These are phyloP conservation scores for Oidium heveae DNA, from an alignment of 2,329 filamentous ascomycete genomes.

Conservation along the genomic window DNA sequence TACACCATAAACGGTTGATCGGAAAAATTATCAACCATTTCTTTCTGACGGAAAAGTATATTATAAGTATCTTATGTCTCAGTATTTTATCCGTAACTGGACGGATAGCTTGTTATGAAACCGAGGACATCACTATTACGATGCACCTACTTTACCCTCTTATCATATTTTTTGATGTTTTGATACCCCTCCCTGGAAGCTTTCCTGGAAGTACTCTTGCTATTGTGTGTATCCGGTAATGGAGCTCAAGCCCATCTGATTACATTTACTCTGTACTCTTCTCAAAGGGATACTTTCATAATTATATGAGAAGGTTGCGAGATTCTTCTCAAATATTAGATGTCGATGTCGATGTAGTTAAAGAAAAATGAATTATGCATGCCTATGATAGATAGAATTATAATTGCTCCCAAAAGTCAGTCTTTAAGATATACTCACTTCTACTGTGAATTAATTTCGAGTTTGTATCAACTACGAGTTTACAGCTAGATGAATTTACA, in stretches of 20 bases:
- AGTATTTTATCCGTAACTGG: background rate
- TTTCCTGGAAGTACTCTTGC: no score
- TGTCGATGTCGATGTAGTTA: background rate
- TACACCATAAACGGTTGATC: constrained; percentile 9
- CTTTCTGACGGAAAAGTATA: background rate
- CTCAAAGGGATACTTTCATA: background rate
- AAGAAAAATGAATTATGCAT: background rate
- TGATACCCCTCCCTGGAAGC: no score
- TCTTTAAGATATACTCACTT: no score
- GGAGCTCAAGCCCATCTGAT: background rate
- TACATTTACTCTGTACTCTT: background rate
- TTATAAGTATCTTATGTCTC: background rate
- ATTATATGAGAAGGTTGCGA: background rate
- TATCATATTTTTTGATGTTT: background rate
- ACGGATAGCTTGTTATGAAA: background rate
- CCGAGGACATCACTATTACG: background rate
- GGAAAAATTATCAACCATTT: constrained; percentile 12
- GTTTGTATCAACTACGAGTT: no score
- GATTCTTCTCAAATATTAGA: background rate
- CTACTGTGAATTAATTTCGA: no score
- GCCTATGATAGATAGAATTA: background rate
- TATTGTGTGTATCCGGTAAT: background rate
- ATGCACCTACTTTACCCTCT: background rate
- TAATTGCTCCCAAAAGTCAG: background rate
- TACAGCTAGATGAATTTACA: no score